Evolutionary conservation across 129 eudicot genomes (phyloP), one percentile per base, ranked within the genome.

Genomic region (Lactuca sativa): DNA sequence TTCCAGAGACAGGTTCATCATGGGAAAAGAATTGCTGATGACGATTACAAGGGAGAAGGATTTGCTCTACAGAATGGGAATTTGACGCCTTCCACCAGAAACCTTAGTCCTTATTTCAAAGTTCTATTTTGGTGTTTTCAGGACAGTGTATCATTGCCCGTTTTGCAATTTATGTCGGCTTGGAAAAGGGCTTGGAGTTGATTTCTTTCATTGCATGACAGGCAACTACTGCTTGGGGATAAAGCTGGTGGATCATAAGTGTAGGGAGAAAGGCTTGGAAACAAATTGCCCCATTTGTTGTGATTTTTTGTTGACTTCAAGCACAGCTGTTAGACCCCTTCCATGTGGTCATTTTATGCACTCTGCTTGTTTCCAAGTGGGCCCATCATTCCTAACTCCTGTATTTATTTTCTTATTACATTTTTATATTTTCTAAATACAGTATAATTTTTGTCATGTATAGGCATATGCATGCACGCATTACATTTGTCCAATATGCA

Each of bases 311-410:
- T 95, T 95, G 77, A 95, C 99, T 12, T 95, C 99, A 54, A 95
- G 99, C 77, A 82, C 87, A 62, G 72, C 87, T 43, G 96, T 95
- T 57, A 81, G 99, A 83, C 89, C 89, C 8, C 96, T 95, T 59
- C 97, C 97, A 5, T 95, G 99, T 77, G 99, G 99, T 62, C 99
- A 95, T 88, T 90, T 83, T 70, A 95, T 95, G 99, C 99, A 95
- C 82, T 87, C 99, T 53, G 90, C 99, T 71, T 95, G 99, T 83
- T 95, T 95, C 80, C 99, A 87, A 93, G 98, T 93, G 30, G 40
- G 30, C 30, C 30, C 63, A 61, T 64, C 21, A 21, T 21, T 21
- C 21, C 61, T n/a, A n/a, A n/a, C n/a, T n/a, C 47, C 21, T 64
- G 40, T n/a, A n/a, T n/a, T n/a, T 70, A 47, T 52, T 17, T 36